phyloP scores from a whole-genome alignment of 768 basidiomycete species.

The Trametes coccinea region DNA sequence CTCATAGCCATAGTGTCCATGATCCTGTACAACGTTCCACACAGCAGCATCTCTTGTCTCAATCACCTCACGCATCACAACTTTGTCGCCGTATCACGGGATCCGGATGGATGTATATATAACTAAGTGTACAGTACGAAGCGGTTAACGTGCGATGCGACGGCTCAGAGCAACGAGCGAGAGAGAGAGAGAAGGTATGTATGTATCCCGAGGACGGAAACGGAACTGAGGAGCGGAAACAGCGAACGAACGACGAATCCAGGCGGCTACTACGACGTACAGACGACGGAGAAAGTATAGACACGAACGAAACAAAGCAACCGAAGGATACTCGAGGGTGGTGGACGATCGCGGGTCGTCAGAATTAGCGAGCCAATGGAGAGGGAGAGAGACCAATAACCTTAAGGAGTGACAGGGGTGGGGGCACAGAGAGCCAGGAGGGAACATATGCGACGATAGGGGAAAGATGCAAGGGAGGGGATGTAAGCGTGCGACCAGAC shows the following conservation, averaged over 20 bases:
- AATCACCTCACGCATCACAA: background rate
- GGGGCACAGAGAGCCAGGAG: background rate
- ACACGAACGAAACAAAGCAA: background rate
- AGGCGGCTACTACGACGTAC: conserved; percentile 5
- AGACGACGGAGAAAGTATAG: background rate
- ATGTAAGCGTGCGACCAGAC: background rate
- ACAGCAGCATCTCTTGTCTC: background rate
- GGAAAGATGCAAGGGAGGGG: background rate
- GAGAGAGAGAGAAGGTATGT: conserved; percentile 7
- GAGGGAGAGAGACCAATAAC: conserved; percentile 2
- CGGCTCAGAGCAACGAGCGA: conserved; percentile 22
- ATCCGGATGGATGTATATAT: conserved; percentile 17
- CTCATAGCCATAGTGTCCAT: background rate
- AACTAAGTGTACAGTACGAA: conserved; percentile 21
- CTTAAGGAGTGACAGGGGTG: conserved; percentile 9
- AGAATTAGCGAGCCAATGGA: conserved; percentile 10
- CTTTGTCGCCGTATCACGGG: background rate
- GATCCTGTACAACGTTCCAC: background rate
- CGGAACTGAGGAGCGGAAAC: background rate
- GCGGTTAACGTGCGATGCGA: conserved; percentile 17
- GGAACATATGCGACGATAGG: background rate
- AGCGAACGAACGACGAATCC: conserved; percentile 9
- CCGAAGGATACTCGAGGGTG: background rate
- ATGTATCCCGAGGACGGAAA: conserved; percentile 12
- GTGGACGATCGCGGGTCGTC: background rate